Evolutionary conservation across 2,329 filamentous ascomycete genomes (phyloP), one percentile per base, ranked within the genome.

Genomic region (Botryotinia calthae): DNA sequence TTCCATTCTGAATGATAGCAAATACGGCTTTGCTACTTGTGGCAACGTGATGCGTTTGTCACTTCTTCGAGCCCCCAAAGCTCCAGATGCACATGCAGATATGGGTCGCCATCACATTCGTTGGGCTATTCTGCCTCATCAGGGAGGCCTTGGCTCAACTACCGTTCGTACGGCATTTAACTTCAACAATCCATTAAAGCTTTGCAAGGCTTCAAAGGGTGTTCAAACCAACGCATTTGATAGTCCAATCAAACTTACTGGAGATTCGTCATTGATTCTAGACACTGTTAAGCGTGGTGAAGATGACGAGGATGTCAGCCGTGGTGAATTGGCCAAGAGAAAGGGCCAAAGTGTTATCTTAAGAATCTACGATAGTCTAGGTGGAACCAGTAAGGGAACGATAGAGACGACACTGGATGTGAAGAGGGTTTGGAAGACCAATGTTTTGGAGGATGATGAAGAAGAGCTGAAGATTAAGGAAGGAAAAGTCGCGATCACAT

Each of bases 281-380:
- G 96, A 99, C 81, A 91, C 91, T 0, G 87, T 99, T 82, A 99
- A 99, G 87, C 91, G 96, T 73, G 96, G 93, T n/a, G 93, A 95
- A 80, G 93, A 95, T 78, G 93, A 95, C 76, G 90, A 91, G 79
- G 93, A 94, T 77, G 87, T 94, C 61, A 89, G 86, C 62, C 82
- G 86, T 25, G 87, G 88, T 34, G 87, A 88, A 51, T 83, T 95
- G 46, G 87, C 88, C 4, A 85, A 85, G 76, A 89, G 92, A 73
- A 87, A 89, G 77, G 94, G 93, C 0, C 88, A 88, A 81, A 97
- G 93, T 80, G 87, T 98, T 64, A 91, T 99, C 74, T 77, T 98
- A 73, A 87, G 96, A 1, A 86, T 98, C 31, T 99, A 97, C 80
- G 96, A 99, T 81, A 91, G 91, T 74, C 84, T 98, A 59, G 96